Conservation (phyloP, 75 land plant species). For the Cupressus sempervirens region DNA sequence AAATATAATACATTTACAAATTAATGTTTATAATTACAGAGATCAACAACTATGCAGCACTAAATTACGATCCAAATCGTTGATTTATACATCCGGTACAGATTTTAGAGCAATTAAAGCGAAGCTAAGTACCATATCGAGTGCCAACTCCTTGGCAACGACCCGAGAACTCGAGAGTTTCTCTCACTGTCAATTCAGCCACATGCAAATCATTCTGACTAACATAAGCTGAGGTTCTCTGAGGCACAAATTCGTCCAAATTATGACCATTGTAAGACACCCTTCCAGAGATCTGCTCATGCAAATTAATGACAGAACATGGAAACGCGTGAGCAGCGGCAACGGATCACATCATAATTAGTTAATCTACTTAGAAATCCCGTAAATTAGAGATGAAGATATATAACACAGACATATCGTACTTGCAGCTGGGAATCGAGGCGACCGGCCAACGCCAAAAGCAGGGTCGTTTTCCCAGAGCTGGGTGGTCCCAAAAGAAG, state of each 20-base stretch:
- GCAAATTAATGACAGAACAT: neutral
- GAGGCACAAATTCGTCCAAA: constrained; percentile 53
- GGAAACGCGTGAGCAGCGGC: neutral
- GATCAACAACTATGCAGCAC: too few relatives aligned
- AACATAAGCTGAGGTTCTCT: constrained; percentile 57
- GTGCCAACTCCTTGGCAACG: constrained; percentile 60
- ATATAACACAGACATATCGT: neutral
- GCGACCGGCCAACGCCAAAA: constrained; percentile 20
- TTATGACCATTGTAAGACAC: constrained; percentile 59
- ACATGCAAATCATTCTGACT: constrained; percentile 55
- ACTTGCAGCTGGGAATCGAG: constrained; percentile 12
- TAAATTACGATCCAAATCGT: too few relatives aligned
- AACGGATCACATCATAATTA: too few relatives aligned
- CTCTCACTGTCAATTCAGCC: constrained; percentile 56
- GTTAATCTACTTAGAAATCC: too few relatives aligned
- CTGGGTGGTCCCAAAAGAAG: constrained; percentile 24
- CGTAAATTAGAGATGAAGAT: neutral
- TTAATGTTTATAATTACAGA: too few relatives aligned
- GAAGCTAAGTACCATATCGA: constrained; percentile 27
- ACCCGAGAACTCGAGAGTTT: constrained; percentile 62
- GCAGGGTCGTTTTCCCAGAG: constrained; percentile 23
- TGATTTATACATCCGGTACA: neutral
- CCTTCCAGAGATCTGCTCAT: constrained; percentile 33
- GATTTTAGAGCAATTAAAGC: neutral
- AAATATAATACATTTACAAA: too few relatives aligned